Percentiles rank a stretch among this genome's conserved stretches.
Evolutionary conservation across 257 asterid genomes (phyloP).

Genomic region (Solanum chilense): DNA sequence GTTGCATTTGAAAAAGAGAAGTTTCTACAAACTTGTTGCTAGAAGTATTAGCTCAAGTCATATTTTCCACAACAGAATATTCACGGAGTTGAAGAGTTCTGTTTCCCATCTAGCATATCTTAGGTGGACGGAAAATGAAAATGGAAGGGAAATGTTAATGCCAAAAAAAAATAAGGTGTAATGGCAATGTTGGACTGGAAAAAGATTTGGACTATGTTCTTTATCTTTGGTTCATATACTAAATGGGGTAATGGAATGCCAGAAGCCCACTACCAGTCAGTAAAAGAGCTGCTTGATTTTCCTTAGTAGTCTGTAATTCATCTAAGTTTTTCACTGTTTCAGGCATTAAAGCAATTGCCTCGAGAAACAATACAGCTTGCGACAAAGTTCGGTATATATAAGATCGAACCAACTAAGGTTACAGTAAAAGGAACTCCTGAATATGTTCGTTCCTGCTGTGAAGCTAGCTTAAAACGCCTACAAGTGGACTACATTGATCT

Average conservation of each 20-base stretch:
- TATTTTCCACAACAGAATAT: background rate
- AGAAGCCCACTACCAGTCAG: background rate
- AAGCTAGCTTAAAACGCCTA: constrained; percentile 48
- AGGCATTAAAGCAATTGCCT: constrained; percentile 56
- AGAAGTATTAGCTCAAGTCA: background rate
- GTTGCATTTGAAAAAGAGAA: background rate
- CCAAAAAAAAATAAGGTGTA: background rate
- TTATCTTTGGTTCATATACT: background rate
- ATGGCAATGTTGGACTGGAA: background rate
- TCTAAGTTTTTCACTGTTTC: background rate
- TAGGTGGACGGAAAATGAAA: background rate
- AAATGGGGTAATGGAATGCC: background rate
- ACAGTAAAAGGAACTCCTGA: constrained; percentile 47
- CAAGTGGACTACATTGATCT: constrained; percentile 57
- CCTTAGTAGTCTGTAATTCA: no score
- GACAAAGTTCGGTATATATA: constrained; percentile 46
- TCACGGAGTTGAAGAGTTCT: background rate
- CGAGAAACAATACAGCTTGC: constrained; percentile 50
- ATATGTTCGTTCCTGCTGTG: constrained; percentile 53
- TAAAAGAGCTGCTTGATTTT: background rate
- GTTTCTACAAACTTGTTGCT: background rate
- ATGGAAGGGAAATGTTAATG: background rate
- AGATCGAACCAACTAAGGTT: constrained; percentile 15
- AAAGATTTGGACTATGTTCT: background rate
- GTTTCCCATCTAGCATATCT: background rate